Evolutionary conservation across 2,329 filamentous ascomycete species (phyloP).

Genomic region (Stachybotrys chlorohalonatus): DNA sequence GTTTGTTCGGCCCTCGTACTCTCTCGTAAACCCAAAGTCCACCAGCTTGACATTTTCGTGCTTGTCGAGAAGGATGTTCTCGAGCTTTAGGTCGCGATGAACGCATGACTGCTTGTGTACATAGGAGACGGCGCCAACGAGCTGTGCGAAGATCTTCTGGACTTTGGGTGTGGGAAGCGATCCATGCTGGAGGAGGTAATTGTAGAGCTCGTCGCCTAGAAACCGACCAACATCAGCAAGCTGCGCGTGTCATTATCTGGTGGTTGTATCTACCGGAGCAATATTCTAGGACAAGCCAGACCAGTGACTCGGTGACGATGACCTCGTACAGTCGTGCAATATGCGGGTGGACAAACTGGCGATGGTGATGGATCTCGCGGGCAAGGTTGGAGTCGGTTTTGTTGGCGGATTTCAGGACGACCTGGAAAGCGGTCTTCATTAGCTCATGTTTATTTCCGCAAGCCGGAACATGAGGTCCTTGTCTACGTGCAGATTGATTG

Average conservation of each 20-base stretch:
- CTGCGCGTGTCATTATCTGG: too few species aligned
- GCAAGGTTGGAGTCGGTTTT: constrained; percentile 94
- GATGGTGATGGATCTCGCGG: constrained; percentile 95
- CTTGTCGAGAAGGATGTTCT: constrained; percentile 85
- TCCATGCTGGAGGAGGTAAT: constrained; percentile 83
- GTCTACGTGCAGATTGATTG: too few species aligned
- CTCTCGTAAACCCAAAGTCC: constrained; percentile 95
- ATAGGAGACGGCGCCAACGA: constrained; percentile 90
- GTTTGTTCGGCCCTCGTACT: constrained; percentile 92
- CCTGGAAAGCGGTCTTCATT: constrained; percentile 38
- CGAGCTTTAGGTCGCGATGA: constrained; percentile 91
- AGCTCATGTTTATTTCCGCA: not conserved
- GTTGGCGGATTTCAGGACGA: constrained; percentile 96
- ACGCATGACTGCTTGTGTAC: constrained; percentile 94
- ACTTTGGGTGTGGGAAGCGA: constrained; percentile 77
- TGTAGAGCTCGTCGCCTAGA: constrained; percentile 89
- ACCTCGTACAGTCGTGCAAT: constrained; percentile 96
- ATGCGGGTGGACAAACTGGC: constrained; percentile 94
- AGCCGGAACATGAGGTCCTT: not conserved
- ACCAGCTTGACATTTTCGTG: constrained; percentile 95
- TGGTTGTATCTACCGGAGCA: constrained; percentile 63
- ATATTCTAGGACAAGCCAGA: constrained; percentile 96
- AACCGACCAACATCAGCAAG: constrained; percentile 7
- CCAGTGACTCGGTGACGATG: constrained; percentile 87
- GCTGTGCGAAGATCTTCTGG: constrained; percentile 90